These are phyloP conservation scores for Pyrenochaeta sp. DNA, from an alignment of 2,329 filamentous ascomycete genomes.

Conservation along the genomic window DNA sequence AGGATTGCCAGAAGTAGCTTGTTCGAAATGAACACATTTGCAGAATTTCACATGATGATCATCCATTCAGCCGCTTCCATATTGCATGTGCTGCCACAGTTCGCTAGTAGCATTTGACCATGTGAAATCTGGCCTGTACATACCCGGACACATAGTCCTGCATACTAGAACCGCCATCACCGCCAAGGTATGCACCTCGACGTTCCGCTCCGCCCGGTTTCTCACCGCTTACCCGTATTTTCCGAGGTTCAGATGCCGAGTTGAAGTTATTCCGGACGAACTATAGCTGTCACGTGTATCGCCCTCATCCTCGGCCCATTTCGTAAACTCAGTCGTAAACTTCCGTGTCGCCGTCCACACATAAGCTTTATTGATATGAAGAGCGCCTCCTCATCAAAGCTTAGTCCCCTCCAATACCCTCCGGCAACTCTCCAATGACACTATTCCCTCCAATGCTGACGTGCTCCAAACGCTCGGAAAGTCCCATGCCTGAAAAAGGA, in stretches of 20 bases:
- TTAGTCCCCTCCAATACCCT: background rate
- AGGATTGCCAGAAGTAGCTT: background rate
- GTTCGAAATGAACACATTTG: constrained; percentile 5
- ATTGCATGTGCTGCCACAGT: background rate
- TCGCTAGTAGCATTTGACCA: background rate
- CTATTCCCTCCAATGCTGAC: background rate
- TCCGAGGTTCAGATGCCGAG: background rate
- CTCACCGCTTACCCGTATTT: constrained; percentile 2
- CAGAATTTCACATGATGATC: background rate
- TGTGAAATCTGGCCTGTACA: background rate
- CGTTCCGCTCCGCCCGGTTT: constrained; percentile 22
- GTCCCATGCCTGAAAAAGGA: background rate
- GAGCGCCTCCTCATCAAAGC: background rate
- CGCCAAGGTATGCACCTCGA: constrained; percentile 18
- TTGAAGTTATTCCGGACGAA: too few relatives aligned
- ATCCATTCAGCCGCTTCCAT: background rate
- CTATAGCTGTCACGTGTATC: background rate
- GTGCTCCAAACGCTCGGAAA: background rate
- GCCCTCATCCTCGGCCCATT: background rate
- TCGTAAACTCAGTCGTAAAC: background rate
- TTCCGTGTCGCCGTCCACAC: background rate
- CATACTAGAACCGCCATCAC: constrained; percentile 2
- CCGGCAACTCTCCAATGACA: background rate
- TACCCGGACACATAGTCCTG: background rate
- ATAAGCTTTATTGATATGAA: background rate